These are phyloP conservation scores for Teunomyces stri DNA, from an alignment of 805 yeast genomes.

Conservation along the genomic window DNA sequence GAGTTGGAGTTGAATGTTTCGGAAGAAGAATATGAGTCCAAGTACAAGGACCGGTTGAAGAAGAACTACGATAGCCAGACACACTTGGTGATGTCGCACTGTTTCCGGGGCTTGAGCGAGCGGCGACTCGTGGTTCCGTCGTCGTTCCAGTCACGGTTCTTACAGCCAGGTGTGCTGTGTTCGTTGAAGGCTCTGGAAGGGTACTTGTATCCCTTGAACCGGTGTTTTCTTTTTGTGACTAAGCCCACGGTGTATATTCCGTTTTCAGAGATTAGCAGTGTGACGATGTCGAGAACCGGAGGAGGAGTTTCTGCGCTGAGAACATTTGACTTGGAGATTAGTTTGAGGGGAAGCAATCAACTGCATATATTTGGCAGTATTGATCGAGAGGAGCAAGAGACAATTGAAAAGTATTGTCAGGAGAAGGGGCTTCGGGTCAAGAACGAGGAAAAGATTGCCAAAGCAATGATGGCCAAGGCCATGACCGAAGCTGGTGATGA, in stretches of 20 bases:
- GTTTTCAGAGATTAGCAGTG: conserved; percentile 69
- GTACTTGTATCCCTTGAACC: conserved; percentile 86
- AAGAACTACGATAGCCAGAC: conserved; percentile 82
- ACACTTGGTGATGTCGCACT: conserved; percentile 81
- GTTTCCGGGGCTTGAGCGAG: conserved; percentile 86
- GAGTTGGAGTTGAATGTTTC: conserved; percentile 85
- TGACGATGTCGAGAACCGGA: conserved; percentile 88
- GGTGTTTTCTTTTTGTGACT: conserved; percentile 84
- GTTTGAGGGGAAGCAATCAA: conserved; percentile 57
- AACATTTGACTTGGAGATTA: conserved; percentile 88
- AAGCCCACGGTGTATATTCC: conserved; percentile 94
- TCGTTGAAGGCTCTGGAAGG: conserved; percentile 96
- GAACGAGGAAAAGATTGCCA: conserved; percentile 88
- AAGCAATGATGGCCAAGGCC: conserved; percentile 74
- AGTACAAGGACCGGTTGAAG: conserved; percentile 71
- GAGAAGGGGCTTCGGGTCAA: conserved; percentile 76
- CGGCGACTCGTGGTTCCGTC: conserved; percentile 85
- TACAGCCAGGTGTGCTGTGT: conserved; percentile 85
- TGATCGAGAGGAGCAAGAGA: conserved; percentile 82
- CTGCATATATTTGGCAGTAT: conserved; percentile 86
- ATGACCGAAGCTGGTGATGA: conserved; percentile 58
- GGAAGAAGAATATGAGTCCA: conserved; percentile 74
- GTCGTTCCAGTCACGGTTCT: conserved; percentile 68
- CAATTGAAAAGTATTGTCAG: conserved; percentile 71
- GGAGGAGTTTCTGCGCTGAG: conserved; percentile 70